Evolutionary conservation across 129 eudicot genomes (phyloP), one percentile per base, ranked within the genome.

Genomic region (Kitagawia praeruptora): DNA sequence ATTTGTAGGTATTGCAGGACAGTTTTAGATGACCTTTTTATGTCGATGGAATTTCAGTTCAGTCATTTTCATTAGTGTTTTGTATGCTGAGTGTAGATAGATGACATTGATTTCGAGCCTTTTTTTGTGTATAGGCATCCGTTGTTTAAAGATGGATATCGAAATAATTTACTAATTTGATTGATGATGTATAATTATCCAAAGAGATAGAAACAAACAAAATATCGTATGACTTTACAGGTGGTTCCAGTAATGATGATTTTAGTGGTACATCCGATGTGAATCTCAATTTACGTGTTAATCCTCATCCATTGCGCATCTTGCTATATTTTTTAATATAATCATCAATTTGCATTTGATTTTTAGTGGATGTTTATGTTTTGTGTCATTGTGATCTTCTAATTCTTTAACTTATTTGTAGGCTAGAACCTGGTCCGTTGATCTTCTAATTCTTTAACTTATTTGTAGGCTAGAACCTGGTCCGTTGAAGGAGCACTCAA

Each of bases 391-490:
- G 1, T 76, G 27, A 41, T 41, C 53, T n/a, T 78, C 58, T 75
- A 21, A 63, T 81, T 70, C 14, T 46, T 45, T 5, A 76, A 56
- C 31, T 48, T 48, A 71, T 85, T 80, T 87, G 81, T 84, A 94
- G 98, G 93, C 92, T 85, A 89, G 97, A 84, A 83, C 96, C 13
- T 91, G 93, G 93, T 85, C 93, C 27, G 66, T 88, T 61, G 27
- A 41, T 41, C 53, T n/a, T 78, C 58, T 75, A 21, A 63, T 81
- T 70, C 14, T 46, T 45, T 5, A 76, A 56, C 31, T 48, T 48
- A 71, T 85, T 80, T 87, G 81, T 84, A 94, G 98, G 93, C 92
- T 85, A 89, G 97, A 84, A 83, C 96, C 13, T 91, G 93, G 93
- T 85, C 93, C 27, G 66, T 88, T 61, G 93, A 94, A 85, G 96